Conservation (phyloP, 257 asterid species). For the Misopates orontium region DNA sequence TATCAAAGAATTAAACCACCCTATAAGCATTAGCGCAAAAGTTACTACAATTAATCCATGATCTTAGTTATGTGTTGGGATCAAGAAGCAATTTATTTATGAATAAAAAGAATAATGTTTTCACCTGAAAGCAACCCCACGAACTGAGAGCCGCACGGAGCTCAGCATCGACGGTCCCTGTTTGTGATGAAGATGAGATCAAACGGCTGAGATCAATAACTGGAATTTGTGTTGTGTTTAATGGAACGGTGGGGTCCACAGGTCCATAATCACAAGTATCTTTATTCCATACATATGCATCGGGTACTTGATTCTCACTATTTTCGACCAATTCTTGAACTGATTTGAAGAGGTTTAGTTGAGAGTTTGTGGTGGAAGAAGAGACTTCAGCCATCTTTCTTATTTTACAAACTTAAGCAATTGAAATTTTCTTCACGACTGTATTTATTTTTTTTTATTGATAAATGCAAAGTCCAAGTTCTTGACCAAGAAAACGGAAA, state of each 20-base stretch:
- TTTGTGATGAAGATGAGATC: slow-evolving; percentile 25
- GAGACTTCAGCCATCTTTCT: slow-evolving; percentile 29
- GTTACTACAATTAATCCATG: no score
- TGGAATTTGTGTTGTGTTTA: slow-evolving; percentile 37
- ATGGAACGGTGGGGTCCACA: slow-evolving; percentile 29
- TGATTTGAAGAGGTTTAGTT: slow-evolving; percentile 7
- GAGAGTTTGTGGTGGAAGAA: slow-evolving; percentile 19
- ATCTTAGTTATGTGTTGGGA: no score
- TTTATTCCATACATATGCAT: slow-evolving; percentile 36
- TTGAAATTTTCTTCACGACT: no score
- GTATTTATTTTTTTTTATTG: no score
- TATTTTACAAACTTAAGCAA: neutral
- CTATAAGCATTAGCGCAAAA: no score
- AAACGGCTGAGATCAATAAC: slow-evolving; percentile 40
- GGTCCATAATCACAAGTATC: slow-evolving; percentile 27
- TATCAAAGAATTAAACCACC: no score
- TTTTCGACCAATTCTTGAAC: slow-evolving; percentile 51
- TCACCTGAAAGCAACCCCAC: slow-evolving; percentile 80
- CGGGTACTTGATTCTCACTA: slow-evolving; percentile 46
- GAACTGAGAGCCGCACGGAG: slow-evolving; percentile 55
- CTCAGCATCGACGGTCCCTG: slow-evolving; percentile 24
- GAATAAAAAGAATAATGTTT: no score
- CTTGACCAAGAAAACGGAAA: no score
- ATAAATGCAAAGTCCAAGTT: no score
- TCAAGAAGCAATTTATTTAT: no score